phyloP scores from a whole-genome alignment of 768 basidiomycete species.

The Russula foetens region DNA sequence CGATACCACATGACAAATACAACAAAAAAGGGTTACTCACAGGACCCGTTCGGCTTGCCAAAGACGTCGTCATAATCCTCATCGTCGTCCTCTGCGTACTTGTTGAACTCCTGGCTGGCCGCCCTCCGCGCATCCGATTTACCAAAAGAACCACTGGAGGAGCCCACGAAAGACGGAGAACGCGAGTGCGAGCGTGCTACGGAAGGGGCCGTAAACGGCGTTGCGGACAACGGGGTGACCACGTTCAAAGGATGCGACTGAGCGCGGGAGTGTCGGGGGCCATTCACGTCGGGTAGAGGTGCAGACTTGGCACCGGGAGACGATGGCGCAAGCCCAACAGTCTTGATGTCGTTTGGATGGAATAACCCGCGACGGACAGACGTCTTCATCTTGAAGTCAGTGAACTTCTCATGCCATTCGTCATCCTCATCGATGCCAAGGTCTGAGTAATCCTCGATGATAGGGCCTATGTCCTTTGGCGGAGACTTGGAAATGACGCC shows the following conservation, averaged over 20 bases:
- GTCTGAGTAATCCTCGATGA: conserved; percentile 91
- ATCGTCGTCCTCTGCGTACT: conserved; percentile 82
- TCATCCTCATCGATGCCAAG: conserved; percentile 69
- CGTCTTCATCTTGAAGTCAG: conserved; percentile 80
- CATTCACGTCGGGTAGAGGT: conserved; percentile 45
- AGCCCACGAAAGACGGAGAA: conserved; percentile 26
- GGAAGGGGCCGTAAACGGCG: conserved; percentile 34
- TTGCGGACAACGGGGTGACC: conserved; percentile 29
- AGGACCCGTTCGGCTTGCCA: conserved; percentile 59
- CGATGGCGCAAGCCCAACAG: conserved; percentile 44
- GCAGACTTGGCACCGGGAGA: conserved; percentile 60
- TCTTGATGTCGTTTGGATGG: conserved; percentile 86
- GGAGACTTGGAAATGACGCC: conserved; percentile 50
- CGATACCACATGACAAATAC: not conserved
- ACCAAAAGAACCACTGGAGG: conserved; percentile 53
- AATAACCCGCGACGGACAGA: conserved; percentile 67
- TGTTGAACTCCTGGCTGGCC: conserved; percentile 61
- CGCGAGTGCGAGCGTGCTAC: conserved; percentile 12
- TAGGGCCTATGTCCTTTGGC: conserved; percentile 51
- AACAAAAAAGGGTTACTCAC: conserved; percentile 34
- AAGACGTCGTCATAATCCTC: conserved; percentile 97
- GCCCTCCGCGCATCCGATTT: conserved; percentile 51
- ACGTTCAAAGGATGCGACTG: conserved; percentile 48
- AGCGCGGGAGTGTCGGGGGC: conserved; percentile 30
- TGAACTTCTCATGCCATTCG: conserved; percentile 67